A percentile compares a stretch with the other conserved stretches of the same genome.
These are phyloP conservation scores for Podaxis sp. DNA, from an alignment of 768 basidiomycete species.

Conservation along the genomic window DNA sequence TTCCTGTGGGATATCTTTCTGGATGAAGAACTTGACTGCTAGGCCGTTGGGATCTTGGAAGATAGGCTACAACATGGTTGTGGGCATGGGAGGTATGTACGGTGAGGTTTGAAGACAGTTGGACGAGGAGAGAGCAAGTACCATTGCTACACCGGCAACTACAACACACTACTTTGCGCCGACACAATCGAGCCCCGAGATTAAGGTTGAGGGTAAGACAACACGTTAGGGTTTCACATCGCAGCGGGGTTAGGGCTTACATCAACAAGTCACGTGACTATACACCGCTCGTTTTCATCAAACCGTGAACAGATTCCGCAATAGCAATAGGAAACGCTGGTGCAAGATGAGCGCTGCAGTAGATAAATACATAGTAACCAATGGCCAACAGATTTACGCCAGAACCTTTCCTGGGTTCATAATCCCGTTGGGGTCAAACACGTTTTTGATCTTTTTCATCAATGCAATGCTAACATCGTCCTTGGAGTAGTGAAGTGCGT, in stretches of 20 bases:
- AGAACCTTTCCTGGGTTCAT: slow-evolving; percentile 92
- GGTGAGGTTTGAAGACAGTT: slow-evolving; percentile 2
- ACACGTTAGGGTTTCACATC: slow-evolving; percentile 31
- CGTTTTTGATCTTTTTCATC: slow-evolving; percentile 87
- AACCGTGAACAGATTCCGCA: not conserved
- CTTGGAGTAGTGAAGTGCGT: slow-evolving; percentile 89
- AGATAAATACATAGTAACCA: not conserved
- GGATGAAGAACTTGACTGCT: slow-evolving; percentile 81
- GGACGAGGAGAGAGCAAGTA: slow-evolving; percentile 12
- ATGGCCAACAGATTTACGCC: slow-evolving; percentile 26
- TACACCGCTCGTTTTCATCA: not conserved
- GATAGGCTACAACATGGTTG: slow-evolving; percentile 47
- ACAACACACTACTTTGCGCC: not conserved
- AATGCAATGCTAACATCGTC: slow-evolving; percentile 71
- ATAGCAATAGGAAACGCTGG: not conserved
- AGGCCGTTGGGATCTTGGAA: slow-evolving; percentile 70
- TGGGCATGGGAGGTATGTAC: not conserved
- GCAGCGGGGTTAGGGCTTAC: slow-evolving; percentile 36
- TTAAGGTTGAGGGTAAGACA: slow-evolving; percentile 50
- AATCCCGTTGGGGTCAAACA: slow-evolving; percentile 90
- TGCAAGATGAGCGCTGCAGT: not conserved
- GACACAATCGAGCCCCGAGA: slow-evolving; percentile 35
- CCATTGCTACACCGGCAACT: slow-evolving; percentile 18
- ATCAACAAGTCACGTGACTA: slow-evolving; percentile 21
- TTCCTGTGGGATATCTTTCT: slow-evolving; percentile 71